These are phyloP conservation scores for Chamaenerion angustifolium DNA, from an alignment of 345 rosid genomes.

Conservation along the genomic window DNA sequence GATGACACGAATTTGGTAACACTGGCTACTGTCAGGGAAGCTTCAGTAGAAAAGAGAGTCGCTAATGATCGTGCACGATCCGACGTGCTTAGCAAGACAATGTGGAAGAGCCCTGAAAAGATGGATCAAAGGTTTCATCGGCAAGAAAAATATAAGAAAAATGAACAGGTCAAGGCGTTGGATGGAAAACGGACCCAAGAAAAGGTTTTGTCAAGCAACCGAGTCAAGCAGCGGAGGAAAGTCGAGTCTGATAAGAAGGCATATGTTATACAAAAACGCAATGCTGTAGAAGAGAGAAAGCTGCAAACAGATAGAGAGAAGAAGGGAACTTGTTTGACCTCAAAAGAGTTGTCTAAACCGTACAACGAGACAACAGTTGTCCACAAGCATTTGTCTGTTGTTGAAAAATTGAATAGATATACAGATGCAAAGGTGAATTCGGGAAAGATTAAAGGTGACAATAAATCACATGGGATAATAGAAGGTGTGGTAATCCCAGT, in stretches of 20 bases:
- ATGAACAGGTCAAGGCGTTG: conserved; percentile 18
- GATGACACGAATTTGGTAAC: too few relatives aligned
- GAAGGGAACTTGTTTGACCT: conserved; percentile 14
- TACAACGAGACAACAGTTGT: too few relatives aligned
- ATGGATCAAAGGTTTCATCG: conserved; percentile 16
- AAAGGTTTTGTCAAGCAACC: conserved; percentile 14
- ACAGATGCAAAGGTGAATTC: conserved; percentile 1
- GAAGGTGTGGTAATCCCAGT: conserved; percentile 8
- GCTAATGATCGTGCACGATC: conserved; percentile 1
- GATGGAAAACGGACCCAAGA: conserved; percentile 1
- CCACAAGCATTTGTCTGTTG: conserved; percentile 13
- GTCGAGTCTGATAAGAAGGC: conserved; percentile 17
- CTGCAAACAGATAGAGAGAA: conserved; percentile 21
- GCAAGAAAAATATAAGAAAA: conserved; percentile 9
- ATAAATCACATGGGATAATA: not conserved
- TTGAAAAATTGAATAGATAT: too few relatives aligned
- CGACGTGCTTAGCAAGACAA: conserved; percentile 16
- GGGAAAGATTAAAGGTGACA: not conserved
- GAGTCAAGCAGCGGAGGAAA: conserved; percentile 12
- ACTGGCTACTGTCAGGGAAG: too few relatives aligned
- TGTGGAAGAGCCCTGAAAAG: conserved; percentile 19
- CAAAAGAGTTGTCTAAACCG: conserved; percentile 4
- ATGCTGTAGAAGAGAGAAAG: conserved; percentile 16
- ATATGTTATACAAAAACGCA: conserved; percentile 10
- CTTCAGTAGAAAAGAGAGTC: not conserved